Base-by-base conservation (phyloP, 106 monocot species). In the Acanthochlamys bracteata region DNA sequence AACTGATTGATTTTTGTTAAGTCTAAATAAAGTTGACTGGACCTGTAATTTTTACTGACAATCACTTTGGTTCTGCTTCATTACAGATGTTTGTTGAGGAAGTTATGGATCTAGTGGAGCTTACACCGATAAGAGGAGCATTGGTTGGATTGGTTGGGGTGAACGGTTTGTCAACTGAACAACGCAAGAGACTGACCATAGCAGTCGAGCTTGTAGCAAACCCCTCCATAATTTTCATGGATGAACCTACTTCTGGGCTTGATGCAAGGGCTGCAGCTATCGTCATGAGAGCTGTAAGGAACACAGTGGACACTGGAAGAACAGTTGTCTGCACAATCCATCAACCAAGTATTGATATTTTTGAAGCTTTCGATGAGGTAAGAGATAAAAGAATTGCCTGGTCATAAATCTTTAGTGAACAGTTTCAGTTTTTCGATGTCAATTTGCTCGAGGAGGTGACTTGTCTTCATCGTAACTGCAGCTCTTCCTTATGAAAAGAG, bases 301-400 rank as follows among this genome's bases (percentile, higher is more conserved):
- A 84, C 58, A 89, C 84, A 10, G 89, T 89, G 20, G 79, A 89
- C 64, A 89, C 84, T 10, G 89, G 89, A 20, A 76, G 89, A 46
- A 84, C 89, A 22, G 84, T 89, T 7, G 89, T 89, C 14, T 89
- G 89, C 64, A 89, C 89, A 19, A 89, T 89, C 74, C 89, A 89
- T 55, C 89, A 84, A 60, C 89, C 89, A 15, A 89, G 89, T 70
- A 89, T 89, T 43, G 89, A 89, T 55, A 84, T 89, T n/a, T 89
- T 89, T 74, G 89, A 89, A 72, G 72, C 84, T 19, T 89, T 89
- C 62, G 89, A 89, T 63, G 89, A 89, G 89, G 84, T 89, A 49
- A 80, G 42, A 41, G 19, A 22, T 0, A 55, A 0, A 20, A 3
- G 10, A 55, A 10, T 2, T 1, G 17, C 10, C 3, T 17, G 33